These are phyloP conservation scores for Acmispon strigosus DNA, from an alignment of 306 rosid genomes.

Conservation along the genomic window DNA sequence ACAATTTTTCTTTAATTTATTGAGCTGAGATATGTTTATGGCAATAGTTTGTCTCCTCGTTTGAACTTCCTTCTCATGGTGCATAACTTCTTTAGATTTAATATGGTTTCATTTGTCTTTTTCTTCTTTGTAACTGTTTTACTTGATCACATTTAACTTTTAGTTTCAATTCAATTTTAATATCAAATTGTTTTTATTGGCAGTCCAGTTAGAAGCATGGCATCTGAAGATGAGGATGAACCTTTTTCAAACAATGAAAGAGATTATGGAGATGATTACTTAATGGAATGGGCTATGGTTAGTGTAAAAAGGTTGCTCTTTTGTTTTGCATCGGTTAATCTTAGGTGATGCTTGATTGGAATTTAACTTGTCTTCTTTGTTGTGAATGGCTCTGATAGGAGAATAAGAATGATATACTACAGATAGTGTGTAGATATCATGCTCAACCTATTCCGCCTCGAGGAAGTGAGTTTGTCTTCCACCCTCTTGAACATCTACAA, in stretches of 20 bases:
- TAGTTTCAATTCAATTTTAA: slow-evolving; percentile 20
- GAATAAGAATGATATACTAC: slow-evolving; percentile 73
- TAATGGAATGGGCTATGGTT: slow-evolving; percentile 93
- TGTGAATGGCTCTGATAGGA: slow-evolving; percentile 49
- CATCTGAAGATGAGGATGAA: slow-evolving; percentile 77
- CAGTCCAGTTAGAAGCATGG: slow-evolving; percentile 94
- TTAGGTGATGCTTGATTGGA: slow-evolving; percentile 23
- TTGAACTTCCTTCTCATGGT: neutral
- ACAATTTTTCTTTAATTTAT: neutral
- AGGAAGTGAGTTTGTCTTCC: slow-evolving; percentile 65
- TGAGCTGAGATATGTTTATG: slow-evolving; percentile 7
- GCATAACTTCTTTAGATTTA: neutral
- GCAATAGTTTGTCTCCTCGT: slow-evolving; percentile 10
- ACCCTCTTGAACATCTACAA: slow-evolving; percentile 92
- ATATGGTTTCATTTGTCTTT: neutral
- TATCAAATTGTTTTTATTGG: slow-evolving; percentile 53
- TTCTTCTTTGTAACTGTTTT: neutral
- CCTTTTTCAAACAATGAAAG: slow-evolving; percentile 45
- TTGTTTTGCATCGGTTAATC: slow-evolving; percentile 10
- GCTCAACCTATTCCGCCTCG: slow-evolving; percentile 56
- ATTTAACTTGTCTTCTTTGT: slow-evolving; percentile 18
- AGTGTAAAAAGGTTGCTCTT: slow-evolving; percentile 32
- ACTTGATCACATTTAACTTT: slow-evolving; percentile 4
- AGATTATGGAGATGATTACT: slow-evolving; percentile 49
- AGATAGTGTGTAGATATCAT: slow-evolving; percentile 80